Evolutionary conservation across 345 rosid species (phyloP), one percentile per base, ranked within the genome.

Genomic region (Abelmoschus esculentus): DNA sequence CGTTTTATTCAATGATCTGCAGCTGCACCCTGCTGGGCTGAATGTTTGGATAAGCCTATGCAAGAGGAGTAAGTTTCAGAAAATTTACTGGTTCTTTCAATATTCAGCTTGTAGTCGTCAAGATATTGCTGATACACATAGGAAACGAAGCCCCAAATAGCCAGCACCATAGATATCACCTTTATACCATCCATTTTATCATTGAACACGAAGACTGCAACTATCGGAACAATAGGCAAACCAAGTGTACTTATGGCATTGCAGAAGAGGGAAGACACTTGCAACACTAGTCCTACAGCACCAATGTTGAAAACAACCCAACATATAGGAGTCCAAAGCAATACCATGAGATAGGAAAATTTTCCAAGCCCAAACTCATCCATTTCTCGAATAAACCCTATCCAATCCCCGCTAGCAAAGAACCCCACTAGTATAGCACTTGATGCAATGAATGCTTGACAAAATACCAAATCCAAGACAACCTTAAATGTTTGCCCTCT

Each of bases 361-460:
- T 82, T 77, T 62, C 96, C 96, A 0, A 79, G 50, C 49, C 18
- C 53, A 4, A 3, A 49, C 13, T 14, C 53, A 10, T 49, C 53
- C 18, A 49, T 49, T 49, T 49, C 53, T 49, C 28, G 42, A 3
- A 46, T 64, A 13, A 85, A 65, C 42, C 69, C 73, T 9, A 72
- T 71, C 88, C 90, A 85, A 18, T 89, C 89, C 0, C 89, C 83
- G 6, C 96, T 85, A 0, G 79, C 83, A 19, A 89, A 86, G 11
- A 89, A 72, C 31, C 89, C 89, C 32, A 85, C 73, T 52, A 83
- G 18, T 28, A 74, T 55, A 7, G 67, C 82, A 68, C 64, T 18
- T 6, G 80, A 79, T 13, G 90, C 87, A 0, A 84, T 78, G 36
- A 74, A 0, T 11, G 79, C 57, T 59, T 81, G 84, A 59, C 59